A percentile compares a stretch with the other conserved stretches of the same genome.
phyloP scores from a whole-genome alignment of 2,329 filamentous ascomycete species.

The Diaporthe aspalathi region DNA sequence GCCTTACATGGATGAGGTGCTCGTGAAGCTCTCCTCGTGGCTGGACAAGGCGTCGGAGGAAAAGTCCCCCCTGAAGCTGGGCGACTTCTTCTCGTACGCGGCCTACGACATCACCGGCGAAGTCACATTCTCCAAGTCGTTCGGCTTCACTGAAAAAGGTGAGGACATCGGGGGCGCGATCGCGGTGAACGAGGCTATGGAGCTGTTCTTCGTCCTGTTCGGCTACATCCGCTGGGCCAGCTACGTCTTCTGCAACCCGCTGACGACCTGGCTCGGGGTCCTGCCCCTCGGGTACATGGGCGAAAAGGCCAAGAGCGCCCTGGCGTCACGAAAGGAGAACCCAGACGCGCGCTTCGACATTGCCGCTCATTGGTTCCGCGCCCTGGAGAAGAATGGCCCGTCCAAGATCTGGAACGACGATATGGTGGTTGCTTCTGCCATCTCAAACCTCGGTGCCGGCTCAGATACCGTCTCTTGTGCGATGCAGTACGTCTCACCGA shows the following conservation, averaged over 20 bases:
- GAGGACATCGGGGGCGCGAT: constrained; percentile 49
- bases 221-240: constrained; percentile 44
- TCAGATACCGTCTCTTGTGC: constrained; percentile 39
- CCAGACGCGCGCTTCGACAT: constrained; percentile 44
- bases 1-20: constrained; percentile 35
- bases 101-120: constrained; percentile 50
- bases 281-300: constrained; percentile 47
- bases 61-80: constrained; percentile 39
- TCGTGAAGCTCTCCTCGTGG: constrained; percentile 39
- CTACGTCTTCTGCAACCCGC: constrained; percentile 45
- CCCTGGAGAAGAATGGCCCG: not conserved
- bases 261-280: constrained; percentile 45
- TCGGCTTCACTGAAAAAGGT: constrained; percentile 43
- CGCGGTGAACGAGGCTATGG: constrained; percentile 38
- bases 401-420: constrained; percentile 12
- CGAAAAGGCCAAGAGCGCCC: constrained; percentile 42
- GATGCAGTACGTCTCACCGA: constrained; percentile 36
- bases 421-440: constrained; percentile 4
- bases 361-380: constrained; percentile 45
- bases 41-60: constrained; percentile 39
- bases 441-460: constrained; percentile 27
- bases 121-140: constrained; percentile 46
- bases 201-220: constrained; percentile 42
- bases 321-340: constrained; percentile 42
- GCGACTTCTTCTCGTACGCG: constrained; percentile 43